phyloP scores from a whole-genome alignment of 2,329 filamentous ascomycete species.

The Apiospora sp. region DNA sequence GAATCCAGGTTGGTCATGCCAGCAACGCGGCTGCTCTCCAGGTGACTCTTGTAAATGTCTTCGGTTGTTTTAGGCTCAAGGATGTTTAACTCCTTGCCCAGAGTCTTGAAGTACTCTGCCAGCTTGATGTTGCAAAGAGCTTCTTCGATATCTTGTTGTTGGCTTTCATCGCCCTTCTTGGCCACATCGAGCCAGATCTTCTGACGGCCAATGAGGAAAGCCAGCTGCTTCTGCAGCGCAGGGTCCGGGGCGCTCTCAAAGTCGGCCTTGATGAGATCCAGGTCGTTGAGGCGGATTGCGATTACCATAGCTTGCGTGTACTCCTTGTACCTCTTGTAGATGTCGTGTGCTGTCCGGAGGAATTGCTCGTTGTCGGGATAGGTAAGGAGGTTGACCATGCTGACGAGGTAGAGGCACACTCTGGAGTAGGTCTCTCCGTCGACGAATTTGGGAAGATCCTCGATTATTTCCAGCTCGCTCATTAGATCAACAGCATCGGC shows the following conservation, averaged over 20 bases:
- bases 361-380: slow-evolving; percentile 98
- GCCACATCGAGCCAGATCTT: slow-evolving; percentile 81
- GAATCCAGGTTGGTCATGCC: slow-evolving; percentile 96
- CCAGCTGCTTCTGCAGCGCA: slow-evolving; percentile 89
- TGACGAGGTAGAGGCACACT: slow-evolving; percentile 97
- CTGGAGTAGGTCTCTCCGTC: slow-evolving; percentile 93
- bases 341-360: slow-evolving; percentile 88
- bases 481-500: slow-evolving; percentile 97
- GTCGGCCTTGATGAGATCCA: slow-evolving; percentile 80
- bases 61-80: slow-evolving; percentile 96
- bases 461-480: slow-evolving; percentile 97
- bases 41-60: slow-evolving; percentile 99
- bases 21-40: slow-evolving; percentile 92
- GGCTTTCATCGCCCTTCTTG: slow-evolving; percentile 65
- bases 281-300: slow-evolving; percentile 91
- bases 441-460: slow-evolving; percentile 85
- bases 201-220: slow-evolving; percentile 90
- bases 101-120: slow-evolving; percentile 89
- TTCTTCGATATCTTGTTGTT: slow-evolving; percentile 78
- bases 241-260: slow-evolving; percentile 83
- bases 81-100: slow-evolving; percentile 96
- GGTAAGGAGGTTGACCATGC: slow-evolving; percentile 97
- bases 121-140: slow-evolving; percentile 88
- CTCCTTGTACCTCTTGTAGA: slow-evolving; percentile 93
- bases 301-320: slow-evolving; percentile 92